These are phyloP conservation scores for Euphorbia tirucalli DNA, from an alignment of 345 rosid genomes.

Conservation along the genomic window DNA sequence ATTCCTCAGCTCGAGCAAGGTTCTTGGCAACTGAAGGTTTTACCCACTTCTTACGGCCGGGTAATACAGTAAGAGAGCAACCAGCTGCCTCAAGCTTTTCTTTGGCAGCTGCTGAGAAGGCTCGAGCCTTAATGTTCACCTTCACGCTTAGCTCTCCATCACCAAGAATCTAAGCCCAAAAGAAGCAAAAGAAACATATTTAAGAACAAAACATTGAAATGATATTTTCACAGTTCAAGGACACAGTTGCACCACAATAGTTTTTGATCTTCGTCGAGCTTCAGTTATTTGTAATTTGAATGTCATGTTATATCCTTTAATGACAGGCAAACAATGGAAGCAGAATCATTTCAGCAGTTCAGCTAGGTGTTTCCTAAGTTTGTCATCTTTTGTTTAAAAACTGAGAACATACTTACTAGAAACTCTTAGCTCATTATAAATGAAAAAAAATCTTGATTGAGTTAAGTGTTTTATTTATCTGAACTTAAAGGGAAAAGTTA, in stretches of 20 bases:
- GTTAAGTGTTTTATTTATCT: not conserved
- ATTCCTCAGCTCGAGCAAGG: conserved; percentile 76
- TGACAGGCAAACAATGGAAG: not conserved
- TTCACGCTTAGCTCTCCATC: conserved; percentile 71
- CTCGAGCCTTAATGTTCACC: conserved; percentile 75
- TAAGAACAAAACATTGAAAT: not conserved
- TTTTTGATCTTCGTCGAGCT: no score
- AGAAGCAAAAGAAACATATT: conserved; percentile 1
- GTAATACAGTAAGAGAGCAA: conserved; percentile 67
- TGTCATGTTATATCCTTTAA: not conserved
- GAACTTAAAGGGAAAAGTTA: not conserved
- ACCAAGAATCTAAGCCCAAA: conserved; percentile 62
- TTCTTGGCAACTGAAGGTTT: conserved; percentile 84
- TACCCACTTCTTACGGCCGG: conserved; percentile 93
- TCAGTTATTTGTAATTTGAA: not conserved
- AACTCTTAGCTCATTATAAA: not conserved
- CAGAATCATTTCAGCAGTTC: not conserved
- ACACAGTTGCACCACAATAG: not conserved
- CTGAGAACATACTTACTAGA: not conserved
- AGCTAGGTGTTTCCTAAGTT: not conserved
- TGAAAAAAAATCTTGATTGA: not conserved
- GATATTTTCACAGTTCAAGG: not conserved
- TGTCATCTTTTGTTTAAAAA: not conserved
- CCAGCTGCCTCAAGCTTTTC: conserved; percentile 85
- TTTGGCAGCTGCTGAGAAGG: conserved; percentile 72